These are phyloP conservation scores for Stagonosporopsis tanaceti DNA, from an alignment of 2,329 filamentous ascomycete species.

Conservation along the genomic window DNA sequence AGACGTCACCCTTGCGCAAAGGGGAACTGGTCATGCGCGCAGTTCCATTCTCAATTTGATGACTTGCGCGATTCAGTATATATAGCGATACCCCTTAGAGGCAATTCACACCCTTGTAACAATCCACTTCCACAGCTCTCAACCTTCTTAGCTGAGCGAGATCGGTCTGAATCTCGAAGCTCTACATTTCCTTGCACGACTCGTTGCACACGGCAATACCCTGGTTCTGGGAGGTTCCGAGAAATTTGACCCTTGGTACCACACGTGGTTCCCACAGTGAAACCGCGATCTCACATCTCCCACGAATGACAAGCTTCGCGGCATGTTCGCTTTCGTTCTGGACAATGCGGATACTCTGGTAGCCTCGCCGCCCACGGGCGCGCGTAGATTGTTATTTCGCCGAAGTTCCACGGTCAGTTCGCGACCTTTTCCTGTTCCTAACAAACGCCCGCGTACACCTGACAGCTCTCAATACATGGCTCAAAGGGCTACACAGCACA, in stretches of 20 bases:
- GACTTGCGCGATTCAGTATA: slow-evolving; percentile 19
- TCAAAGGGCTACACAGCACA: not conserved
- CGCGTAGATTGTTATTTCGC: slow-evolving; percentile 7
- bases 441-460: slow-evolving; percentile 26
- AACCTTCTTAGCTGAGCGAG: not conserved
- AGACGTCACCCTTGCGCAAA: not conserved
- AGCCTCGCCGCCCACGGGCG: not conserved
- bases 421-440: slow-evolving; percentile 24
- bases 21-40: slow-evolving; percentile 9
- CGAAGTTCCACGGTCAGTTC: slow-evolving; percentile 8
- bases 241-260: slow-evolving; percentile 12
- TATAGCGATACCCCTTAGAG: slow-evolving; percentile 23
- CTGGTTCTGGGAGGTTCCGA: slow-evolving; percentile 5
- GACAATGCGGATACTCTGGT: slow-evolving; percentile 6
- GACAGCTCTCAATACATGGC: slow-evolving; percentile 10
- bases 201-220: slow-evolving; percentile 3
- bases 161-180: slow-evolving; percentile 5
- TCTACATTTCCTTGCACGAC: slow-evolving; percentile 2
- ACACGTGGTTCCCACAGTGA: slow-evolving; percentile 13
- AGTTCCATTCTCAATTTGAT: not conserved
- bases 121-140: not conserved
- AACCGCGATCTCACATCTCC: slow-evolving; percentile 9
- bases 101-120: slow-evolving; percentile 18
- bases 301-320: slow-evolving; percentile 14
- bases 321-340: slow-evolving; percentile 2